Percentiles rank a stretch among this genome's conserved stretches.
phyloP scores from a whole-genome alignment of 176 grass and related monocot species.

The Eleusine indica region DNA sequence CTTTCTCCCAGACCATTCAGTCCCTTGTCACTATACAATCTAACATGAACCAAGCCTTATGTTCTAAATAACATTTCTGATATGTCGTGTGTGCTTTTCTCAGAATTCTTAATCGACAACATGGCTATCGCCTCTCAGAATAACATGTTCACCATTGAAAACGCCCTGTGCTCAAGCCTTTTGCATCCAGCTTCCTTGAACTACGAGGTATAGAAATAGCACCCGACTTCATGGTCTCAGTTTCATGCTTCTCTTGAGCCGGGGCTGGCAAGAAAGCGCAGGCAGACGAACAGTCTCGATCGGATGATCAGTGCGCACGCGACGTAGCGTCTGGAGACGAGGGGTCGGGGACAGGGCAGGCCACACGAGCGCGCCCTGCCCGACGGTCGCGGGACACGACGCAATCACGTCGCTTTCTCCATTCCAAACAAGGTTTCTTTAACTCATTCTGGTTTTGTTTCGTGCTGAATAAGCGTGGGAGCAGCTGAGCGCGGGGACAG shows the following conservation, averaged over 20 bases:
- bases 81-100: background rate
- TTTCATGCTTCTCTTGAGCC: background rate
- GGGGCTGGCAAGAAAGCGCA: background rate
- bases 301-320: background rate
- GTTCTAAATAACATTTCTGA: background rate
- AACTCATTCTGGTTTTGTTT: background rate
- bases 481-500: conserved; percentile 48
- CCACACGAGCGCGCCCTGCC: conserved; percentile 52
- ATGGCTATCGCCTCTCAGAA: background rate
- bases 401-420: conserved; percentile 66
- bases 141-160: background rate
- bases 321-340: conserved; percentile 19
- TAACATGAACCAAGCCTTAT: conserved; percentile 19
- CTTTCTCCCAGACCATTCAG: conserved; percentile 29
- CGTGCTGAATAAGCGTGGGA: conserved; percentile 18
- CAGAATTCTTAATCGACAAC: background rate
- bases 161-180: background rate
- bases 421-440: background rate
- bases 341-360: conserved; percentile 40
- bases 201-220: background rate
- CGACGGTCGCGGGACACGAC: conserved; percentile 69
- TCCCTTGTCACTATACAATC: conserved; percentile 52
- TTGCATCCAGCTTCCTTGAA: background rate
- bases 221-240: background rate
- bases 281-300: background rate